These are phyloP conservation scores for Pyrenochaeta sp. DNA, from an alignment of 2,329 filamentous ascomycete genomes.

Conservation along the genomic window DNA sequence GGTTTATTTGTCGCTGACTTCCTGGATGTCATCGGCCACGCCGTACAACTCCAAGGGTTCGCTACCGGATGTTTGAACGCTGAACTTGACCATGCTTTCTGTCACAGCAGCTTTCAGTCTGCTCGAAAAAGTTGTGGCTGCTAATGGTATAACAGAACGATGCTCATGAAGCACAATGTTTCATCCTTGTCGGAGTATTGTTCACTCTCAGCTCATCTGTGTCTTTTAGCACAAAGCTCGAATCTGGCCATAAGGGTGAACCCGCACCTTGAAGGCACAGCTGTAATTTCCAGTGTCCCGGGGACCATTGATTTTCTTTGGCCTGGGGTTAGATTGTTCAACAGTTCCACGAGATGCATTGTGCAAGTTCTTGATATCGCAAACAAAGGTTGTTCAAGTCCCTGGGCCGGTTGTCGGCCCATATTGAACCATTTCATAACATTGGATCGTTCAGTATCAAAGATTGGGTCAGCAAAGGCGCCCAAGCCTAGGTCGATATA, in stretches of 20 bases:
- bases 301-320: conserved; percentile 17
- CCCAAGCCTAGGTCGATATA: background rate
- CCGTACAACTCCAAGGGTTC: conserved; percentile 42
- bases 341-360: conserved; percentile 41
- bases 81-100: conserved; percentile 5
- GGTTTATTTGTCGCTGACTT: conserved; percentile 10
- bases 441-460: conserved; percentile 3
- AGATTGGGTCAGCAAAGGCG: background rate
- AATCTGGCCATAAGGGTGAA: conserved; percentile 8
- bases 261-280: background rate
- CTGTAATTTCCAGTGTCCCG: conserved; percentile 9
- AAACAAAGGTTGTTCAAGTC: conserved; percentile 12
- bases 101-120: background rate
- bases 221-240: conserved; percentile 2
- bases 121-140: background rate
- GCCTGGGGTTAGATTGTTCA: conserved; percentile 35
- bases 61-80: conserved; percentile 32
- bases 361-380: conserved; percentile 36
- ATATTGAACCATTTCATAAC: conserved; percentile 8
- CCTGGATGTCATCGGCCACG: conserved; percentile 41
- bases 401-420: conserved; percentile 8
- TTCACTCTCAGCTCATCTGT: background rate
- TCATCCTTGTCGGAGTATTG: too few species aligned
- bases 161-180: background rate
- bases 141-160: background rate